phyloP scores from a whole-genome alignment of 768 basidiomycete species.

The Mycena epipterygia region DNA sequence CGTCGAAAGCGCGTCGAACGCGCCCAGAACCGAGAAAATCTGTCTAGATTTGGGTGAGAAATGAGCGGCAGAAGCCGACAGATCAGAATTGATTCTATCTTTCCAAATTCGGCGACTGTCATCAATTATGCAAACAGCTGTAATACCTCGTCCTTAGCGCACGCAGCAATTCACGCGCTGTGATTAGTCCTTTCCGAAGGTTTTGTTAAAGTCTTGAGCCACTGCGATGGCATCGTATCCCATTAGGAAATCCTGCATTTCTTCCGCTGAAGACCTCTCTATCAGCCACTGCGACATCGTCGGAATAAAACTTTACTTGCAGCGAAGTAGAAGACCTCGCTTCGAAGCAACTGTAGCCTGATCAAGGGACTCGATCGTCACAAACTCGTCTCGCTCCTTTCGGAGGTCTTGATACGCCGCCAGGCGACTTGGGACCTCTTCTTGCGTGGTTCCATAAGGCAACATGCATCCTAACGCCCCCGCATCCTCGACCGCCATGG shows the following conservation, averaged over 20 bases:
- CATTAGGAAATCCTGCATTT: conserved; percentile 13
- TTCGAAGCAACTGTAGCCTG: conserved; percentile 2
- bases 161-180: too few relatives aligned
- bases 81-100: too few relatives aligned
- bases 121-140: too few relatives aligned
- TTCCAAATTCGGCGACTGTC: too few relatives aligned
- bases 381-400: conserved; percentile 21
- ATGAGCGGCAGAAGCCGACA: too few relatives aligned
- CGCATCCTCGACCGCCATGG: conserved; percentile 20
- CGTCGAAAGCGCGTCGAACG: too few relatives aligned
- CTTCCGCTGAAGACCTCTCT: background rate
- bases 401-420: conserved; percentile 17
- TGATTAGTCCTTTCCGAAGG: background rate
- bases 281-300: background rate
- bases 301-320: background rate
- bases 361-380: background rate
- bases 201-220: conserved; percentile 7
- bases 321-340: background rate
- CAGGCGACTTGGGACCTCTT: background rate
- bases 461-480: conserved; percentile 19
- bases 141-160: too few relatives aligned
- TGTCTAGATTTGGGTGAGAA: too few relatives aligned
- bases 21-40: too few relatives aligned
- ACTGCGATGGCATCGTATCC: conserved; percentile 15
- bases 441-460: background rate